Evolutionary conservation across 257 asterid species (phyloP), one percentile per base, ranked within the genome.

Genomic region (Eustoma russellianum): DNA sequence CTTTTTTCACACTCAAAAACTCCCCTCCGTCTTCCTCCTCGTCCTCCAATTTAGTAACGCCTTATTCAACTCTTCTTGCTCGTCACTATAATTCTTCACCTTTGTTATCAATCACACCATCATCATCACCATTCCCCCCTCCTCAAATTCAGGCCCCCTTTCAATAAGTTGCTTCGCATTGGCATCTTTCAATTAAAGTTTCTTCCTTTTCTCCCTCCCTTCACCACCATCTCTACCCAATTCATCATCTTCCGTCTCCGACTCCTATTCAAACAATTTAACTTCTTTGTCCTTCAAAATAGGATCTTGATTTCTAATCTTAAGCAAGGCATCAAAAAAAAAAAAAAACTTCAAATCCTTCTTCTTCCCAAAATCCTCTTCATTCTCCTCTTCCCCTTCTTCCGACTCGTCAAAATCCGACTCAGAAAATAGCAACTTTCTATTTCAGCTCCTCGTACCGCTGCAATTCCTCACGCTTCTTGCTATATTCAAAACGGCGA

Each of bases 151-250:
- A 0, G 95, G 83, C 9, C 95, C 95, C 17, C 34, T 77, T 73
- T 82, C 92, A 6, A 84, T 78, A 51, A 87, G 69, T 33, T 82
- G 96, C 77, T 74, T 74, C 13, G 88, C 71, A 12, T 68, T 72
- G 17, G 84, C 87, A 74, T 87, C 95, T 74, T 82, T 87, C 80
- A 91, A 80, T 70, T 81, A 78, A 88, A 89, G 88, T 60, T 81
- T 83, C 66, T 57, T 61, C 46, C 63, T 63, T 46, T 55, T 54
- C 40, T 48, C 68, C 55, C 1, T 15, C n/a, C 6, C 61, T 17
- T 48, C 17, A 17, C 57, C 69, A 50, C 41, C 35, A 44, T 45
- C 13, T n/a, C 50, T 30, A 28, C 9, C 13, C 5, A 46, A 44
- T 24, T 60, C 66, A 0, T 61, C 60, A 6, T 64, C 86, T 7